Evolutionary conservation across 306 rosid genomes (phyloP), one percentile per base, ranked within the genome.

Genomic region (Pachyrhizus erosus): DNA sequence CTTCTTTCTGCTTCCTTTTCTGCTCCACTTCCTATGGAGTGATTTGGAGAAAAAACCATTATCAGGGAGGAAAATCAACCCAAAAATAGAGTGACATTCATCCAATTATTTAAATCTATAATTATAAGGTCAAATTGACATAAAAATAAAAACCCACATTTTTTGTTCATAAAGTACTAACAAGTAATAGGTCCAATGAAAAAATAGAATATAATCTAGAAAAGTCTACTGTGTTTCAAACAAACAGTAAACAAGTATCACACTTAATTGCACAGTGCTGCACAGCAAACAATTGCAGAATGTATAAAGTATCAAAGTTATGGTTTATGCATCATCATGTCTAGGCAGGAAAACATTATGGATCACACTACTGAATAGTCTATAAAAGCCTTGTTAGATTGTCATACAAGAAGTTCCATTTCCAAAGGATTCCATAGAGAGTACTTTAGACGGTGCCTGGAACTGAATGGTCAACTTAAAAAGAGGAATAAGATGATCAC

Each of bases 1-100:
- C 97, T 31, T 90, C 94, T 82, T 79, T 91, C 83, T 74, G 72
- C 86, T 92, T 93, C 87, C 61, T 91, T 85, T 93, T 87, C 85
- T 82, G 58, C 86, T 87, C 97, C 64, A 90, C 86, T 49, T 93
- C 98, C 99, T 93, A 88, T 33, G 21, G 80, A 62, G 73, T 42
- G 18, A 54, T 84, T 73, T n/a, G 15, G 45, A 62, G 48, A 61
- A 76, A 76, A 84, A 73, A 20, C 21, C 70, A 73, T 67, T 80
- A 82, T 68, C 45, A 77, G 33, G 24, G 61, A 43, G 77, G 57
- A 67, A 84, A 75, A 75, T 42, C 67, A 82, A 61, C 75, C 13
- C 68, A 75, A 80, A 70, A 10, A 77, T 46, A 77, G 66, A 27
- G 15, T 60, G 45, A 15, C 24, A 13, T 18, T 54, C 27, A 43